phyloP scores from a whole-genome alignment of 2,329 filamentous ascomycete genomes.

The Fusarium pilosicola region DNA sequence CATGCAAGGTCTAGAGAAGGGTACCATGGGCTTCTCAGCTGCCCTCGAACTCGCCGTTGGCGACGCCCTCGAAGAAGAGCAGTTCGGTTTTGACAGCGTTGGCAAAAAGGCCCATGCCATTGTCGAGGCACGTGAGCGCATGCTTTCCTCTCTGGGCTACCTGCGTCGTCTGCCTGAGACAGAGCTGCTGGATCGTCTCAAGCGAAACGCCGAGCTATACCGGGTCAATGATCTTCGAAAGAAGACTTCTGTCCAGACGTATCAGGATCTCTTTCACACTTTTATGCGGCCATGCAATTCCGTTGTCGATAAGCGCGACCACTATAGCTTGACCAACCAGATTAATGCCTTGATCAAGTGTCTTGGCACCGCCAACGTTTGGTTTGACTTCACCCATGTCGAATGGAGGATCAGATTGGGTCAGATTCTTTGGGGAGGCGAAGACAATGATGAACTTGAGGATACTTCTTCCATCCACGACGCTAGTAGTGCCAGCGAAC shows the following conservation, averaged over 20 bases:
- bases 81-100: constrained; percentile 67
- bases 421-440: constrained; percentile 74
- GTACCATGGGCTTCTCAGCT: constrained; percentile 74
- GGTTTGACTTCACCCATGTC: constrained; percentile 79
- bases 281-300: constrained; percentile 67
- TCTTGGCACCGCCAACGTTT: constrained; percentile 72
- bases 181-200: constrained; percentile 67
- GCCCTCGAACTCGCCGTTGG: constrained; percentile 73
- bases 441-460: constrained; percentile 61
- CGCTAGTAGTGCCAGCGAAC: constrained; percentile 58
- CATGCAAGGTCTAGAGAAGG: constrained; percentile 76
- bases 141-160: constrained; percentile 63
- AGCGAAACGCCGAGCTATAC: constrained; percentile 66
- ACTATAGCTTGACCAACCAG: constrained; percentile 73
- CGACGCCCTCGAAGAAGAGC: constrained; percentile 71
- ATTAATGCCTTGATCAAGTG: constrained; percentile 75
- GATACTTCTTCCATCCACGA: constrained; percentile 64
- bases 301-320: constrained; percentile 67
- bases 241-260: constrained; percentile 65
- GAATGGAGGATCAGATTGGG: constrained; percentile 80
- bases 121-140: constrained; percentile 66
- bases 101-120: constrained; percentile 65
- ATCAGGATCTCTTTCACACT: constrained; percentile 70
- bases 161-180: constrained; percentile 67
- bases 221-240: constrained; percentile 62